Evolutionary conservation across 768 basidiomycete species (phyloP), one percentile per base, ranked within the genome.

Genomic region (Rhodocollybia butyracea): DNA sequence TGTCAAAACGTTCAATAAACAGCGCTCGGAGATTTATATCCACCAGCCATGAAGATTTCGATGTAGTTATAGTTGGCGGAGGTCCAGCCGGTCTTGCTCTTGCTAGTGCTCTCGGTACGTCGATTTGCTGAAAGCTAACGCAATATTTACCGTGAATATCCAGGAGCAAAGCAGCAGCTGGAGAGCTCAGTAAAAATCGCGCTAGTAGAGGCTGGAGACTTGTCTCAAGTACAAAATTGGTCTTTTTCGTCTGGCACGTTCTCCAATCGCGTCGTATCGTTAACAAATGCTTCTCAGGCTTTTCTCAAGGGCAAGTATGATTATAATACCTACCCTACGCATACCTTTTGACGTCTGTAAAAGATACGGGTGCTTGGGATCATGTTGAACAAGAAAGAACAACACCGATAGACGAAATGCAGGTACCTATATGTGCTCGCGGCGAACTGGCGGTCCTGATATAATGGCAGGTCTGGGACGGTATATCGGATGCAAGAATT

Each of bases 51-150:
- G 73, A 81, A 57, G 81, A 89, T 34, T 86, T 81, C 60, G 97
- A 98, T 67, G 79, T 98, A 31, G 91, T 96, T 21, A 90, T 98
- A 62, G 91, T 98, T 24, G 96, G 97, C 17, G 97, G 92, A 26
- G 96, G 95, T 2, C 94, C 93, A 24, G 91, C 83, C 3, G 97
- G 97, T 3, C 78, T 99, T 38, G 89, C 94, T 12, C 73, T 99
- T 32, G 94, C 94, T 3, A 85, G 84, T 64, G 91, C 93, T 31
- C 76, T 99, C 6, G 81, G 95, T 96, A 6, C 26, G 10, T 52
- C 11, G 15, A 15, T 38, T 17, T 32, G 13, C 6, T n/a, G n/a
- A 41, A 12, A n/a, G 10, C 17, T 51, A 24, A 46, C 51, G 57
- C 24, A 39, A 36, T 34, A 30, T 47, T 24, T n/a, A 29, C 10